Base-by-base conservation (phyloP, 1,284 basidiomycete genomes). In the Cutaneotrichosporon sp. region DNA sequence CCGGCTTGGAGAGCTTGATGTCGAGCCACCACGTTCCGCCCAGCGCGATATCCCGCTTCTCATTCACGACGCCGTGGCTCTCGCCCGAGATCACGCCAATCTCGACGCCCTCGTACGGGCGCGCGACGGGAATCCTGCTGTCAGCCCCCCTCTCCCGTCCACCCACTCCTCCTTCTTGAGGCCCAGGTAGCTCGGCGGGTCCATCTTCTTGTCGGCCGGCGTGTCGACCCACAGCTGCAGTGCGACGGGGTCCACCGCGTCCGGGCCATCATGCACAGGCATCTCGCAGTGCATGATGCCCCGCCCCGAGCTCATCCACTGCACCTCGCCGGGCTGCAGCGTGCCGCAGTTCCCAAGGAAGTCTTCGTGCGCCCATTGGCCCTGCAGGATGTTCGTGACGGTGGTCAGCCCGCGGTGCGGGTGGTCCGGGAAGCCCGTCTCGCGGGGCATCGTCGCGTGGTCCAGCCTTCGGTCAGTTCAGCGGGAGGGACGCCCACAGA, bases 11-110 rank as follows among this genome's bases (percentile, higher is more conserved):
- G 73, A 95, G 87, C 59, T 82, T 85, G 61, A 90, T 80, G 74
- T 97, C 92, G 81, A 95, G 88, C 77, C 88, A 97, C 89, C 91
- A 93, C 77, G 92, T 94, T 3, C 92, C 92, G 8, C 92, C 94
- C 2, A 94, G 84, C 0, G 90, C 88, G 36, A 47, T 16, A 13
- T 45, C 45, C 2, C 54, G 56, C 14, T 55, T 51, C 6, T 52
- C 56, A 7, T 49, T 67, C 13, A 54, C 86, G 7, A 89, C 84
- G 9, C 90, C 92, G 67, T 93, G 86, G 63, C 90, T 91, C 74
- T 88, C 88, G 10, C 95, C 95, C 62, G 90, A 91, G 66, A 98
- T 90, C 38, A 98, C 88, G 68, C 49, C 50, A n/a, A 58, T 43
- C 49, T 45, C 38, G 13, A 51, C 38, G 3, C 91, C 91, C 33